A percentile compares a stretch with the other conserved stretches of the same genome.
phyloP scores from a whole-genome alignment of 1,284 basidiomycete species.

The Psilocybe mexicana region DNA sequence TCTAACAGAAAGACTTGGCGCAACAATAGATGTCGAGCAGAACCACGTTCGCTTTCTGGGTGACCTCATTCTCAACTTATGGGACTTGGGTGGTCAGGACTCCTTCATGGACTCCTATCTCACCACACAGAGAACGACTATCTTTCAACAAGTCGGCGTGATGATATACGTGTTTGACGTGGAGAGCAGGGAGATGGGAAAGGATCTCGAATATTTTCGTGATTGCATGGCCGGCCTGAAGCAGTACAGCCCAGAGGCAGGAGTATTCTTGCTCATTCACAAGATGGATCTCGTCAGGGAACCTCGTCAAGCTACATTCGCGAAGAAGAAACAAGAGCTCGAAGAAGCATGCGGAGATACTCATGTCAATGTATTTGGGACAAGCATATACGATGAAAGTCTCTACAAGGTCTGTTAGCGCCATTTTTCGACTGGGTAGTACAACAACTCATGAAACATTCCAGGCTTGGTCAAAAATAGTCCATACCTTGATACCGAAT shows the following conservation, averaged over 20 bases:
- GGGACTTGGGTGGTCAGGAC: conserved; percentile 99
- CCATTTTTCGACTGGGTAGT: not conserved
- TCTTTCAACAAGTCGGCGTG: conserved; percentile 95
- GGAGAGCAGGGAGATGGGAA: conserved; percentile 69
- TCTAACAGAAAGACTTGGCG: conserved; percentile 88
- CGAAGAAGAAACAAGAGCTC: conserved; percentile 70
- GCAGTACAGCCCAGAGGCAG: conserved; percentile 78
- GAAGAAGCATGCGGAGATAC: conserved; percentile 62
- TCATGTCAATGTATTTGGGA: conserved; percentile 78
- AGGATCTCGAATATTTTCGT: conserved; percentile 86
- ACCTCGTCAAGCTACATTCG: conserved; percentile 58
- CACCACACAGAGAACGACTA: conserved; percentile 84
- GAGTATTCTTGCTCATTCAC: conserved; percentile 91
- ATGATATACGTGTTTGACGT: conserved; percentile 99
- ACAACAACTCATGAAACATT: conserved; percentile 4
- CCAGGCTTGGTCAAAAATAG: conserved; percentile 97
- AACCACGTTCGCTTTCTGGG: conserved; percentile 97
- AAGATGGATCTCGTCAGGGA: conserved; percentile 92
- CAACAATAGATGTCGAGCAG: conserved; percentile 97
- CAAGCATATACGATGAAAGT: conserved; percentile 97
- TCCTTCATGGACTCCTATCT: conserved; percentile 98
- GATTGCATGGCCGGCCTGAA: conserved; percentile 82
- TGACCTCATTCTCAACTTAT: conserved; percentile 90
- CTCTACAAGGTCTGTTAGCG: conserved; percentile 79
- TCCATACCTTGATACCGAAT: conserved; percentile 96